Evolutionary conservation across 73 alveolate species (phyloP).

Genomic region (Tetrahymena malaccensis): DNA sequence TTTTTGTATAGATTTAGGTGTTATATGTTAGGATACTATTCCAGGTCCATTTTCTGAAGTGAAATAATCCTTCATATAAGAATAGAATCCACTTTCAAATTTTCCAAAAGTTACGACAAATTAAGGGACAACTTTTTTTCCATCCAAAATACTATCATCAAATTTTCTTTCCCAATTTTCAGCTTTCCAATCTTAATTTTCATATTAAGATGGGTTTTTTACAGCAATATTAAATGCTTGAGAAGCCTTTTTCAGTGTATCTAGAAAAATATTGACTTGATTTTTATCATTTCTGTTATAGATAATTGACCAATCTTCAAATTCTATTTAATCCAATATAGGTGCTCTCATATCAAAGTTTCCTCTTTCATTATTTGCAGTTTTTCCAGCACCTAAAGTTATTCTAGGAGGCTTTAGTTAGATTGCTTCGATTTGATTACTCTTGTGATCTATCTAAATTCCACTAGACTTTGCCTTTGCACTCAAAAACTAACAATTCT

Average conservation of each 20-base stretch:
- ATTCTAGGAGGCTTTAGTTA: conserved; percentile 6
- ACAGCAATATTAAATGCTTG: not conserved
- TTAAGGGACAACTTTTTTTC: not conserved
- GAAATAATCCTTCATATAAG: not conserved
- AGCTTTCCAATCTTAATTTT: not conserved
- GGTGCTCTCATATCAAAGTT: not conserved
- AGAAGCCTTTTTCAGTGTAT: not conserved
- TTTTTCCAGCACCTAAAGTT: not conserved
- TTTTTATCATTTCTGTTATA: not conserved
- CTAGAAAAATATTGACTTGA: not conserved
- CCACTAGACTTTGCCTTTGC: conserved; percentile 29
- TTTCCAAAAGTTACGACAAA: not conserved
- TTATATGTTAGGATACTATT: not conserved
- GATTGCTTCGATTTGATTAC: conserved; percentile 6
- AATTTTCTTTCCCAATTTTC: not conserved
- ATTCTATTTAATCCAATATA: not conserved
- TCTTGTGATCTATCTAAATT: conserved; percentile 34
- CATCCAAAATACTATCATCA: not conserved
- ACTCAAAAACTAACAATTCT: conserved; percentile 2
- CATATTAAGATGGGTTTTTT: not conserved
- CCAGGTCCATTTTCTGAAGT: not conserved
- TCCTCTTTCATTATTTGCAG: not conserved
- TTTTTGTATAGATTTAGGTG: not conserved
- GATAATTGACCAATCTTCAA: not conserved
- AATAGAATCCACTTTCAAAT: too few relatives aligned